These are phyloP conservation scores for Leccinum variicolor DNA, from an alignment of 768 basidiomycete species.

Conservation along the genomic window DNA sequence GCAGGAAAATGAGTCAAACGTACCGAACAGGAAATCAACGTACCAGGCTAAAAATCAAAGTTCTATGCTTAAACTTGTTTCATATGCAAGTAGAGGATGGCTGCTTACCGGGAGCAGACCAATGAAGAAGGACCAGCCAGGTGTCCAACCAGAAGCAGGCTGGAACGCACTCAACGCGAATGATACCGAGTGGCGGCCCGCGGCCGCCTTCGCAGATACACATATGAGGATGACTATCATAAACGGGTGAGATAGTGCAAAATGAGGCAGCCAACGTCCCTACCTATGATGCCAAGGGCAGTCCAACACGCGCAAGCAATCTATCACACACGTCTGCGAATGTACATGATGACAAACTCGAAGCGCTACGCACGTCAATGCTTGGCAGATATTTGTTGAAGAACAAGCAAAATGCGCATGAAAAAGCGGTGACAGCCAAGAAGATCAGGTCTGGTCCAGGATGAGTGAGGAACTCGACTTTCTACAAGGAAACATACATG, in stretches of 20 bases:
- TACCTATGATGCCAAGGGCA: conserved; percentile 51
- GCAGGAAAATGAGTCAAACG: conserved; percentile 12
- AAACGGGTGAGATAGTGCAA: conserved; percentile 11
- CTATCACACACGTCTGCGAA: conserved; percentile 29
- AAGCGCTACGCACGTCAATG: conserved; percentile 41
- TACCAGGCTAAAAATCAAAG: conserved; percentile 27
- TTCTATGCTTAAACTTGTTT: not conserved
- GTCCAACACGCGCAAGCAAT: conserved; percentile 63
- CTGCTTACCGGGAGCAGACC: conserved; percentile 52
- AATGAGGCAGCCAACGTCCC: not conserved
- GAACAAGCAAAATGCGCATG: conserved; percentile 53
- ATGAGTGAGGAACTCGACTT: not conserved
- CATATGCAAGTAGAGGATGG: not conserved
- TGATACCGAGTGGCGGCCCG: conserved; percentile 49
- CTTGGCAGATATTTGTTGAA: conserved; percentile 48
- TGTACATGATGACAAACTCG: not conserved
- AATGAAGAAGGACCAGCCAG: conserved; percentile 69
- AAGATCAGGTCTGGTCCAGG: conserved; percentile 48
- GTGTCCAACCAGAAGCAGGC: conserved; percentile 63
- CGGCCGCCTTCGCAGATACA: conserved; percentile 54
- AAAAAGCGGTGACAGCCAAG: conserved; percentile 46
- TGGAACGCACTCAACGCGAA: conserved; percentile 61
- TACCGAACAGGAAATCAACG: not conserved
- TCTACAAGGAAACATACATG: conserved; percentile 36
- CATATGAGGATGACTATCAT: conserved; percentile 52